Conservation (phyloP, 2,329 filamentous ascomycete species). For the Leptographium flavum region DNA sequence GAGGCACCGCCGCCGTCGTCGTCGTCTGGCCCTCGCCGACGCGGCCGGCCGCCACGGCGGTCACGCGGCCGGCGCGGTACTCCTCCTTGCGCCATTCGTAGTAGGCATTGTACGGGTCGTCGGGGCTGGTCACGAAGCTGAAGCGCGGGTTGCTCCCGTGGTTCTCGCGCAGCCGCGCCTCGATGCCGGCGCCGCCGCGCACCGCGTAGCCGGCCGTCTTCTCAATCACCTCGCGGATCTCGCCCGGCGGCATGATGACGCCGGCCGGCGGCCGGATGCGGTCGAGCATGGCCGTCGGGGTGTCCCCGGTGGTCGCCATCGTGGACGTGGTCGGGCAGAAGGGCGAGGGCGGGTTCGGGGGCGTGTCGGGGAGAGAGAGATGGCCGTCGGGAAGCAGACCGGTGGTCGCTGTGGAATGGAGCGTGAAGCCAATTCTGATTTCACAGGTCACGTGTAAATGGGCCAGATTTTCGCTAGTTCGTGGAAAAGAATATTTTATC, state of each 20-base stretch:
- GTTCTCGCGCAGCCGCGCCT: slow-evolving; percentile 75
- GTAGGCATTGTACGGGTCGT: slow-evolving; percentile 75
- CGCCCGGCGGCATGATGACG: slow-evolving; percentile 69
- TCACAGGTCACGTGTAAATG: too few relatives aligned
- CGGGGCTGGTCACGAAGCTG: slow-evolving; percentile 67
- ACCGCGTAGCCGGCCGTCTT: slow-evolving; percentile 90
- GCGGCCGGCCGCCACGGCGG: slow-evolving; percentile 61
- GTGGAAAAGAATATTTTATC: too few relatives aligned
- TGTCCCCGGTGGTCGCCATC: slow-evolving; percentile 12
- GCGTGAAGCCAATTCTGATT: too few relatives aligned
- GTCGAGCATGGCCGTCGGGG: slow-evolving; percentile 40
- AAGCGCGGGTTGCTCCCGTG: slow-evolving; percentile 79
- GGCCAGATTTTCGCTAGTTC: too few relatives aligned
- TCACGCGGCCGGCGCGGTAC: slow-evolving; percentile 71
- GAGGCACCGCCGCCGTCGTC: slow-evolving; percentile 17
- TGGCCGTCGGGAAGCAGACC: too few relatives aligned
- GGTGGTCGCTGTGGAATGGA: too few relatives aligned
- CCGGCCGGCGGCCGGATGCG: slow-evolving; percentile 67
- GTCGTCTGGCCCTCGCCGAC: slow-evolving; percentile 43
- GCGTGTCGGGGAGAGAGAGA: background rate
- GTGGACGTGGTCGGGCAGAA: slow-evolving; percentile 1
- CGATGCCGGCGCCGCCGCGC: slow-evolving; percentile 52
- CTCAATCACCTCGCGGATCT: slow-evolving; percentile 73
- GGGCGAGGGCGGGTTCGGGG: background rate
- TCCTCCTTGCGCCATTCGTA: slow-evolving; percentile 86